Conservation (phyloP, 1,139 yeast species). For the Magnusiomyces fungicola region DNA sequence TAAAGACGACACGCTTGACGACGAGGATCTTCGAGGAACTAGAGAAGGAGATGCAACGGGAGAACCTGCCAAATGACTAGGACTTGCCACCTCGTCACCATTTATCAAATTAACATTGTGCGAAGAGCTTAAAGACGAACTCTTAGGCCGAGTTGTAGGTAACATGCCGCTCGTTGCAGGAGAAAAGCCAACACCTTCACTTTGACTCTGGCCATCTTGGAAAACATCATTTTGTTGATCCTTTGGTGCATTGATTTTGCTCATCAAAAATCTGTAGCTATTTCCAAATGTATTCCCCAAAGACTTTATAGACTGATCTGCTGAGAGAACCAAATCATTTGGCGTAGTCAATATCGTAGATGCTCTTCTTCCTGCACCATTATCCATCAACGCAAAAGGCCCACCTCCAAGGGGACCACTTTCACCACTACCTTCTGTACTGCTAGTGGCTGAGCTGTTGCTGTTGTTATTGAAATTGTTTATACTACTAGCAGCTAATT, state of each 20-base stretch:
- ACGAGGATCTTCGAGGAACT: not conserved
- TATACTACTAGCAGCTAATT: not conserved
- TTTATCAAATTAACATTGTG: too few relatives aligned
- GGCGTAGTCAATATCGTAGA: slow-evolving; percentile 19
- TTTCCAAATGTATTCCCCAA: slow-evolving; percentile 30
- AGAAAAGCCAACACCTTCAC: too few relatives aligned
- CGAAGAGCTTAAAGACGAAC: too few relatives aligned
- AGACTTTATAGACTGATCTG: slow-evolving; percentile 29
- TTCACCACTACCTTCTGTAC: not conserved
- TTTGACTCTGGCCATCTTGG: too few relatives aligned
- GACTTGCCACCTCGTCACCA: too few relatives aligned
- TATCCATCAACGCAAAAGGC: not conserved
- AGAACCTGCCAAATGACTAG: too few relatives aligned
- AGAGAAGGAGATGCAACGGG: not conserved
- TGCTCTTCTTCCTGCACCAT: slow-evolving; percentile 6
- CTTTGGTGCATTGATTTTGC: slow-evolving; percentile 20
- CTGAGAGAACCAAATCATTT: slow-evolving; percentile 25
- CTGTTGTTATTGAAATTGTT: slow-evolving; percentile 3
- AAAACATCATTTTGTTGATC: not conserved
- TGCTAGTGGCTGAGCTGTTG: not conserved
- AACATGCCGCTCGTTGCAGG: too few relatives aligned
- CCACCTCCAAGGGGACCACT: not conserved
- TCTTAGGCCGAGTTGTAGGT: too few relatives aligned
- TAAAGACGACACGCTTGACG: not conserved
- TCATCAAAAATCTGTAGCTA: slow-evolving; percentile 30